Evolutionary conservation across 2,329 filamentous ascomycete genomes (phyloP), one percentile per base, ranked within the genome.

Genomic region (Hymenoscyphus salicellus): DNA sequence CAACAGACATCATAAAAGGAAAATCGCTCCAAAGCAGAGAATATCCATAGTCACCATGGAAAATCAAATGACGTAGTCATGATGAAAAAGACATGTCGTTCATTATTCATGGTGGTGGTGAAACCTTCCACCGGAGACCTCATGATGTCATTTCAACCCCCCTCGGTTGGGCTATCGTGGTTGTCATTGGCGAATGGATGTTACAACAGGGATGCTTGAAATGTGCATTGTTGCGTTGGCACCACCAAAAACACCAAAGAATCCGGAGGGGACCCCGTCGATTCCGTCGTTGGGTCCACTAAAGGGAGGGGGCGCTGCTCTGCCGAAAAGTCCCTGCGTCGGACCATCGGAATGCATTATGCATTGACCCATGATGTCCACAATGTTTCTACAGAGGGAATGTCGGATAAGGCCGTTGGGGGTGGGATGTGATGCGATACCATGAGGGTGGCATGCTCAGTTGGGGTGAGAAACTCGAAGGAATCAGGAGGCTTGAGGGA

Each of bases 181-280:
- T 14, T 38, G 36, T 38, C 3, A 52, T 52, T 52, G 46, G 46
- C 46, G 46, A 52, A 52, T 52, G 46, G 10, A 8, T 23, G 20
- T 52, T 14, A 3, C 46, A 26, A 52, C 46, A 52, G 46, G 46
- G 46, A 52, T 52, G 46, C 46, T 23, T 52, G 20, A 52, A 52
- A 52, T 52, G 20, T 23, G 46, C 46, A 52, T 23, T 52, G 46
- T 52, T 52, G 46, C 46, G 46, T 26, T 52, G 46, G 46, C 46
- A 52, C 20, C 46, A 52, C 46, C 46, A 52, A 52, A 20, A 52
- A 52, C 46, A 52, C 46, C 46, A 52, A 16, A 52, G 10, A 52
- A 14, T 52, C 11, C 46, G 46, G 46, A 52, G 46, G 10, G 10
- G 20, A 52, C 46, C 46, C 46, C 46, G 46, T 52, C 20, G 14